Evolutionary conservation across 306 rosid species (phyloP).

Genomic region (Parietaria judaica): DNA sequence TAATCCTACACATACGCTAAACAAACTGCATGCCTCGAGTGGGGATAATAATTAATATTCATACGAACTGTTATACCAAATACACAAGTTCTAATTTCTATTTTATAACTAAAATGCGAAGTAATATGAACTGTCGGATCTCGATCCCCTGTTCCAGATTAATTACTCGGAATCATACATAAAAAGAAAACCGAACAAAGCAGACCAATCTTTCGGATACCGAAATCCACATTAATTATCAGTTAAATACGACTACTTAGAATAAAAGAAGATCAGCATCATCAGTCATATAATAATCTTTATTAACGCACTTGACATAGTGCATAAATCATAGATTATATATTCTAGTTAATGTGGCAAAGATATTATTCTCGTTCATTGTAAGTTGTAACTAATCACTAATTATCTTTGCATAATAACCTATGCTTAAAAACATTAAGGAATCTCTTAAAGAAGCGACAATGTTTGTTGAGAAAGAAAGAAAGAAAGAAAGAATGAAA

Average conservation of each 20-base stretch:
- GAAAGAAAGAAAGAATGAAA: neutral
- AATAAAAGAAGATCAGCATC: constrained; percentile 6
- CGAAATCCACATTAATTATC: too few species aligned
- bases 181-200: too few species aligned
- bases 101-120: too few species aligned
- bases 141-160: too few species aligned
- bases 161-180: too few species aligned
- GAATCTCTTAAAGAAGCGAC: constrained; percentile 10
- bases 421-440: constrained; percentile 8
- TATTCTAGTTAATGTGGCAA: constrained; percentile 9
- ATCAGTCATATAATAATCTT: constrained; percentile 2
- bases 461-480: neutral
- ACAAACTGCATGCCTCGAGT: too few species aligned
- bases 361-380: constrained; percentile 16
- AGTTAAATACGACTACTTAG: neutral
- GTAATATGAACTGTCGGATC: too few species aligned
- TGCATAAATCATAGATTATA: constrained; percentile 6
- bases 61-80: too few species aligned
- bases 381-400: constrained; percentile 1
- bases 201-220: too few species aligned
- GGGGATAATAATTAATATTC: too few species aligned
- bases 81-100: too few species aligned
- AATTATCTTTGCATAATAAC: neutral
- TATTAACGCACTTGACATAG: neutral
- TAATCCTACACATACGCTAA: too few species aligned